These are phyloP conservation scores for Penicillium sp. DNA, from an alignment of 2,329 filamentous ascomycete species.

Conservation along the genomic window DNA sequence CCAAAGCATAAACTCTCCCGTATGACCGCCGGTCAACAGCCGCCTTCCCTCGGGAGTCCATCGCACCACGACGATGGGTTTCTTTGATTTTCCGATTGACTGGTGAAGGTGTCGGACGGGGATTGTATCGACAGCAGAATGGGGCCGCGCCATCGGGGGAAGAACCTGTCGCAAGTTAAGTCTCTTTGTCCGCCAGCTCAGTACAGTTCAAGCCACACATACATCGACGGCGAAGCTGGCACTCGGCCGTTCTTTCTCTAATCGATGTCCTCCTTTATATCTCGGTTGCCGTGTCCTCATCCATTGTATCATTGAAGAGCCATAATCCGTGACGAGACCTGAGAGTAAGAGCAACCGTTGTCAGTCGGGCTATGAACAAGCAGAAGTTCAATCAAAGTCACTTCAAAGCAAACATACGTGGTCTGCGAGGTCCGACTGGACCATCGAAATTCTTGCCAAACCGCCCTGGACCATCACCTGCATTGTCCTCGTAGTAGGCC, in stretches of 20 bases:
- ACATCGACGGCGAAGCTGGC: slow-evolving; percentile 88
- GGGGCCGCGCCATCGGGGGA: slow-evolving; percentile 72
- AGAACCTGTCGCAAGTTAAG: slow-evolving; percentile 62
- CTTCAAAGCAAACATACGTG: slow-evolving; percentile 32
- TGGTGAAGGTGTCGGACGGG: slow-evolving; percentile 95
- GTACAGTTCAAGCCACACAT: slow-evolving; percentile 17
- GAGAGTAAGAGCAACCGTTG: slow-evolving; percentile 1
- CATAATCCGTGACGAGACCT: slow-evolving; percentile 93
- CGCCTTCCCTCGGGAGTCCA: slow-evolving; percentile 96
- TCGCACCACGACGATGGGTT: slow-evolving; percentile 92
- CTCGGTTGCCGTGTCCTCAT: slow-evolving; percentile 76
- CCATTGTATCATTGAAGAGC: slow-evolving; percentile 85
- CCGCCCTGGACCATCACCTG: slow-evolving; percentile 34
- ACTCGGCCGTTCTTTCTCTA: slow-evolving; percentile 81
- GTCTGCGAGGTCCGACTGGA: slow-evolving; percentile 39
- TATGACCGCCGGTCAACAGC: slow-evolving; percentile 88
- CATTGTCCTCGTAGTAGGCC: slow-evolving; percentile 42
- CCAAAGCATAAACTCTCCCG: slow-evolving; percentile 97
- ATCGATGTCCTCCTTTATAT: slow-evolving; percentile 67
- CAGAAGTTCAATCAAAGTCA: background rate
- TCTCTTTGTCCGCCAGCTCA: background rate
- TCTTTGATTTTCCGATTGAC: slow-evolving; percentile 97
- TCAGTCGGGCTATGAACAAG: slow-evolving; percentile 15
- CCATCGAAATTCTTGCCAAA: slow-evolving; percentile 34
- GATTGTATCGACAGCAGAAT: slow-evolving; percentile 77